phyloP scores from a whole-genome alignment of 805 yeast species.

The Candida maris region DNA sequence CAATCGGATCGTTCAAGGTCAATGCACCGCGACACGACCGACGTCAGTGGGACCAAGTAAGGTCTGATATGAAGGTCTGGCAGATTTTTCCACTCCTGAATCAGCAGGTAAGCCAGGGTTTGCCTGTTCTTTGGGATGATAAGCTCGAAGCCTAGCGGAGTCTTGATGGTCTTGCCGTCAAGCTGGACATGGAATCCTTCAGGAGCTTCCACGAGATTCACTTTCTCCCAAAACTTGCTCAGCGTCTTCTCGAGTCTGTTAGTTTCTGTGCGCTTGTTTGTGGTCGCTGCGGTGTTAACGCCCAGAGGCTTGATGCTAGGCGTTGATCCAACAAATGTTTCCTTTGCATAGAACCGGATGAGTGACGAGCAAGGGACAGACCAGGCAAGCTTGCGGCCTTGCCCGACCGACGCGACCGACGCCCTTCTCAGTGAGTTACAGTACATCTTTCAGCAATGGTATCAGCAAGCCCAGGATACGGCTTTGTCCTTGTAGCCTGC shows the following conservation, averaged over 20 bases:
- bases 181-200: conserved; percentile 52
- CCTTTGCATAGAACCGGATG: conserved; percentile 13
- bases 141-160: conserved; percentile 76
- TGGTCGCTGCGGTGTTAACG: neutral
- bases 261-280: conserved; percentile 55
- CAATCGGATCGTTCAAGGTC: conserved; percentile 53
- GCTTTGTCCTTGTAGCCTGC: too few species aligned
- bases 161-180: conserved; percentile 73
- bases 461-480: too few species aligned
- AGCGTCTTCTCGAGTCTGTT: conserved; percentile 67
- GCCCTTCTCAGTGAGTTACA: too few species aligned
- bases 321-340: conserved; percentile 11
- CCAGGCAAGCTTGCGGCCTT: too few species aligned
- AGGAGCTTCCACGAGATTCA: conserved; percentile 35
- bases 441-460: too few species aligned
- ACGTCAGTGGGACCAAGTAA: conserved; percentile 81
- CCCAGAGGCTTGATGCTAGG: conserved; percentile 9
- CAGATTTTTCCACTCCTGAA: conserved; percentile 84
- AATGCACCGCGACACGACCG: conserved; percentile 80
- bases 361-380: too few species aligned
- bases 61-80: conserved; percentile 67
- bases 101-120: conserved; percentile 67
- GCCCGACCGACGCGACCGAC: too few species aligned
- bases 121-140: conserved; percentile 57
- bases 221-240: conserved; percentile 79